These are phyloP conservation scores for Candida ponderosae DNA, from an alignment of 805 yeast species.

Conservation along the genomic window DNA sequence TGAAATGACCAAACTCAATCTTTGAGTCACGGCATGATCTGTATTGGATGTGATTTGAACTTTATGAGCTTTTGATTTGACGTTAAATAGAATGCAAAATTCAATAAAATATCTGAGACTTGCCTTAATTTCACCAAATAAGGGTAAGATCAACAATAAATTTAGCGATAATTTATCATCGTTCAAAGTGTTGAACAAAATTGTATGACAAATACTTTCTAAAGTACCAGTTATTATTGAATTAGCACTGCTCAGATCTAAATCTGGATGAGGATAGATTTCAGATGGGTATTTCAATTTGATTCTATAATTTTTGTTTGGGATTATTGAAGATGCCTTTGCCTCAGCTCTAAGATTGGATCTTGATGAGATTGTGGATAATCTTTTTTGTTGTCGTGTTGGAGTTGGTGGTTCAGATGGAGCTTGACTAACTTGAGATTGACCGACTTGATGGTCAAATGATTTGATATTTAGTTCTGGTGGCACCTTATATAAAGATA, in stretches of 20 bases:
- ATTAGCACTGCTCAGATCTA: constrained; percentile 40
- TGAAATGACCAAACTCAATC: constrained; percentile 46
- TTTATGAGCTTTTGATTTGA: constrained; percentile 15
- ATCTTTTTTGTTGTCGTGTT: constrained; percentile 17
- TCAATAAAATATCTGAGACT: constrained; percentile 38
- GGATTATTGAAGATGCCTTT: constrained; percentile 4
- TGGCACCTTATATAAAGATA: constrained; percentile 55
- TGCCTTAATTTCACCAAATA: constrained; percentile 38
- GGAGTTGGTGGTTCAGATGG: constrained; percentile 2
- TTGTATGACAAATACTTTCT: constrained; percentile 73
- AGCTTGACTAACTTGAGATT: constrained; percentile 1
- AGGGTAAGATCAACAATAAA: constrained; percentile 45
- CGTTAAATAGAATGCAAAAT: constrained; percentile 27
- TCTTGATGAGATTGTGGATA: constrained; percentile 16
- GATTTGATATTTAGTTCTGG: constrained; percentile 35
- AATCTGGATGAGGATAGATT: constrained; percentile 54
- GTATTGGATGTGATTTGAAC: constrained; percentile 22
- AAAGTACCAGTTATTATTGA: constrained; percentile 45
- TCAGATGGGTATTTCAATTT: constrained; percentile 30
- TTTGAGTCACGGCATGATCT: constrained; percentile 35
- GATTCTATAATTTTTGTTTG: constrained; percentile 6
- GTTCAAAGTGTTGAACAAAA: constrained; percentile 44
- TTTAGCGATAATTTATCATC: constrained; percentile 32
- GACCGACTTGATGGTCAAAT: constrained; percentile 24
- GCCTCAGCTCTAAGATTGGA: constrained; percentile 8